Evolutionary conservation across 768 basidiomycete species (phyloP).

Genomic region (Phylloporus rhodoxanthus): DNA sequence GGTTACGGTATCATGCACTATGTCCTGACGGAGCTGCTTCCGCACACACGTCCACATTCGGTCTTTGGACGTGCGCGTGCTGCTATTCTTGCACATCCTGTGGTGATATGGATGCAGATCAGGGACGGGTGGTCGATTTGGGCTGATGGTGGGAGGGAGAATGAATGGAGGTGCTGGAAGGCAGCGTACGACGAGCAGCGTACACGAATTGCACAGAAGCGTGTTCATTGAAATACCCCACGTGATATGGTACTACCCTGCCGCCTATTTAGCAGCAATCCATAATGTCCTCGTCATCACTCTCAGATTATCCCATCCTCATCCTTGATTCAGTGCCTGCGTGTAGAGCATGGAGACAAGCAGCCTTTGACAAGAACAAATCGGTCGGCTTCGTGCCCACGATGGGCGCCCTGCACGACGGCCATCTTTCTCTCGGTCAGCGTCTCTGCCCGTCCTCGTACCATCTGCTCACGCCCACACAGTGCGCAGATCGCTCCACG

Average conservation of each 20-base stretch:
- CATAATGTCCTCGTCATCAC: constrained; percentile 16
- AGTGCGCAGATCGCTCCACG: constrained; percentile 73
- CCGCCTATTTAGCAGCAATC: constrained; percentile 2
- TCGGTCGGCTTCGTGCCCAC: constrained; percentile 94
- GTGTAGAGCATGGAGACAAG: constrained; percentile 69
- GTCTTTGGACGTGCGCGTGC: constrained; percentile 45
- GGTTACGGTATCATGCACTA: constrained; percentile 52
- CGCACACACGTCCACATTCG: constrained; percentile 47
- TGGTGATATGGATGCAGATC: constrained; percentile 61
- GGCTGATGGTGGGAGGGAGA: constrained; percentile 70
- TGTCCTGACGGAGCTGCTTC: constrained; percentile 51
- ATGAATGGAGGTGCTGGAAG: constrained; percentile 67
- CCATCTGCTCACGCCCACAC: constrained; percentile 5
- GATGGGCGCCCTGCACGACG: constrained; percentile 95
- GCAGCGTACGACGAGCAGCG: constrained; percentile 45
- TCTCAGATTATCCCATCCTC: constrained; percentile 34
- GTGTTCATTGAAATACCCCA: constrained; percentile 6
- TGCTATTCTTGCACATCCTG: constrained; percentile 47
- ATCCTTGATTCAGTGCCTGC: constrained; percentile 54
- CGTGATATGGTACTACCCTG: constrained; percentile 7
- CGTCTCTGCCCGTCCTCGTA: not conserved
- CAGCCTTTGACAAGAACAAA: constrained; percentile 50
- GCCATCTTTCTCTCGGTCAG: constrained; percentile 87
- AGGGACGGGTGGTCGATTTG: constrained; percentile 81
- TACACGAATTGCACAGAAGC: constrained; percentile 16